Percentiles rank a stretch among this genome's conserved stretches.
phyloP scores from a whole-genome alignment of 2,329 filamentous ascomycete species.

The Fusarium nodosum region DNA sequence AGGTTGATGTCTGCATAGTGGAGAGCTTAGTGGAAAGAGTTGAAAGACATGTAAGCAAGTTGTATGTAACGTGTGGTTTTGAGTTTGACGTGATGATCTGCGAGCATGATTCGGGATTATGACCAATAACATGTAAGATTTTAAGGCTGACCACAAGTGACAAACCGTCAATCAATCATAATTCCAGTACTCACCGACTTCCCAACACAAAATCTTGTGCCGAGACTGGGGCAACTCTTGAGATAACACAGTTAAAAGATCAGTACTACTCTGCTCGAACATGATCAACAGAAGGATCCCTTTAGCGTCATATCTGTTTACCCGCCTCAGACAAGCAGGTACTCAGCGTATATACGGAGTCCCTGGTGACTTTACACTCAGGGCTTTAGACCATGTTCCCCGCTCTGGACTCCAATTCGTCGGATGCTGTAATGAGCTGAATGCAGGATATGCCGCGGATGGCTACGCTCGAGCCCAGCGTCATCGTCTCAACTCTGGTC shows the following conservation, averaged over 20 bases:
- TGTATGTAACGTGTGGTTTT: neutral
- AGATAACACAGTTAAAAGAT: neutral
- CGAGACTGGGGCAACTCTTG: neutral
- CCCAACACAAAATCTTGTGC: neutral
- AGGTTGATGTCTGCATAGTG: no score
- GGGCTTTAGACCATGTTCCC: conserved; percentile 14
- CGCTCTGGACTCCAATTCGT: conserved; percentile 12
- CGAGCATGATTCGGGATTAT: neutral
- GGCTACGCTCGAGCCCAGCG: conserved; percentile 23
- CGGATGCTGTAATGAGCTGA: conserved; percentile 30
- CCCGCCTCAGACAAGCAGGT: conserved; percentile 7
- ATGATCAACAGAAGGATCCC: conserved; percentile 12
- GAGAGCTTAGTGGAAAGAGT: accelerated
- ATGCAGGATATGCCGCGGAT: conserved; percentile 31
- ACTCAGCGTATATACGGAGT: conserved; percentile 25
- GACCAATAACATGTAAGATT: neutral
- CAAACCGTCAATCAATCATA: neutral
- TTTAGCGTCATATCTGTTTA: conserved; percentile 15
- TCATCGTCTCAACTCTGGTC: neutral
- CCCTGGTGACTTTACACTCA: conserved; percentile 27
- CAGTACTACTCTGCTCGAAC: neutral
- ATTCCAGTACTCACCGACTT: neutral
- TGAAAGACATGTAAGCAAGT: neutral
- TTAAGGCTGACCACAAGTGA: neutral
- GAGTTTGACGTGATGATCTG: neutral